phyloP scores from a whole-genome alignment of 768 basidiomycete genomes.

The Mycena olivaceomarginata region DNA sequence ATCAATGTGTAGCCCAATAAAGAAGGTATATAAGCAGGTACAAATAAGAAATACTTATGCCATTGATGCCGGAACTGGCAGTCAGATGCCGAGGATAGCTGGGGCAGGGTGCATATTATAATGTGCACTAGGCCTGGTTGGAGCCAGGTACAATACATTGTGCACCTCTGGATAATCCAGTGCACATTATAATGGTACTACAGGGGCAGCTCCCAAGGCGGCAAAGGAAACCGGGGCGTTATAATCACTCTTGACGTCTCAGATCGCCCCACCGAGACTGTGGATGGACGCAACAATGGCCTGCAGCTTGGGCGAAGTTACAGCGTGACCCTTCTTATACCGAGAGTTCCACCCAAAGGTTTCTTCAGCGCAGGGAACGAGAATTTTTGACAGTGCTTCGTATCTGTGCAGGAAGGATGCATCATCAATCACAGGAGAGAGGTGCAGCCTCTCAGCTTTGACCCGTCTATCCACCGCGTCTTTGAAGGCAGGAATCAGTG shows the following conservation, averaged over 20 bases:
- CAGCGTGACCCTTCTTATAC: slow-evolving; percentile 3
- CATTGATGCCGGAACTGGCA: no score
- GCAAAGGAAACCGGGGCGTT: neutral
- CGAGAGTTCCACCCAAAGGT: slow-evolving; percentile 8
- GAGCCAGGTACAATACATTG: no score
- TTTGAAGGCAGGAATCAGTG: slow-evolving; percentile 3
- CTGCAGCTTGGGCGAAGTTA: slow-evolving; percentile 16
- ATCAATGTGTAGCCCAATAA: no score
- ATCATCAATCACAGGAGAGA: slow-evolving; percentile 13
- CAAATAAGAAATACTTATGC: no score
- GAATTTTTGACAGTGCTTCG: slow-evolving; percentile 1
- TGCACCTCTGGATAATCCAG: no score
- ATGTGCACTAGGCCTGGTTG: no score
- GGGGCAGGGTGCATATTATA: no score
- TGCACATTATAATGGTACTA: no score
- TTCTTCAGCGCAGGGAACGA: slow-evolving; percentile 12
- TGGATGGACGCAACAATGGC: neutral
- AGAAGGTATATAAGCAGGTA: no score
- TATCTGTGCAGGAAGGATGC: neutral
- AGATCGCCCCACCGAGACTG: neutral
- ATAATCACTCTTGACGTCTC: slow-evolving; percentile 26
- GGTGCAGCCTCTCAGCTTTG: slow-evolving; percentile 9
- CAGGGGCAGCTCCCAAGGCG: no score
- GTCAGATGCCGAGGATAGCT: no score
- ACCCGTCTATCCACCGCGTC: neutral